Evolutionary conservation across 129 eudicot species (phyloP), one percentile per base, ranked within the genome.

Genomic region (Mikania micrantha): DNA sequence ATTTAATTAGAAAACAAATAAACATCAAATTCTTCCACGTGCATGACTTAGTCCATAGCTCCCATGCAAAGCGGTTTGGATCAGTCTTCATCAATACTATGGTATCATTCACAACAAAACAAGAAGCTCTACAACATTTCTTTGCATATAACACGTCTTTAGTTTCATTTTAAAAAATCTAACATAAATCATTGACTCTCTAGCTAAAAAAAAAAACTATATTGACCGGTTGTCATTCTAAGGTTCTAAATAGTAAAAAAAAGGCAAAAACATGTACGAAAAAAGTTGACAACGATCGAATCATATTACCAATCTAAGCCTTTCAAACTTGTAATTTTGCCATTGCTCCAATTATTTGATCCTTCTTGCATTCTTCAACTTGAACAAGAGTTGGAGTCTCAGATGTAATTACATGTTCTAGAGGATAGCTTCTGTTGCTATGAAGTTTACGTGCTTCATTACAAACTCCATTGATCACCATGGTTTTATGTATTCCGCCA

Each of bases 401-500:
- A 2, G 24, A 44, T 24, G 88, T 75, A 13, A 90, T 16, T 7
- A 90, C 97, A 62, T 90, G 86, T 63, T 87, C 90, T 39, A 90
- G 90, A 25, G 97, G 95, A 80, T 90, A 90, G 72, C 62, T 82
- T 73, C 97, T 78, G 78, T 79, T 84, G 52, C 24, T 61, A 57
- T 86, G 95, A 35, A 90, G 83, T 11, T 80, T 84, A 0, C 66
- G 59, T 0, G 93, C 80, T 66, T 79, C 85, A 3, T 42, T 40
- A 81, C 90, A 80, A 1, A 69, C 79, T 63, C 88, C 97, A 69
- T 86, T 90, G 7, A 90, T 50, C 31, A 90, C 78, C 24, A 90
- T 70, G 22, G 88, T 86, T 63, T 90, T 90, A 75, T 86, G 97
- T 24, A 80, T 66, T 32, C 97, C 97, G 5, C 97, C 95, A 7